Base-by-base conservation (phyloP, 2,329 filamentous ascomycete species). In the Claviceps arundinis region DNA sequence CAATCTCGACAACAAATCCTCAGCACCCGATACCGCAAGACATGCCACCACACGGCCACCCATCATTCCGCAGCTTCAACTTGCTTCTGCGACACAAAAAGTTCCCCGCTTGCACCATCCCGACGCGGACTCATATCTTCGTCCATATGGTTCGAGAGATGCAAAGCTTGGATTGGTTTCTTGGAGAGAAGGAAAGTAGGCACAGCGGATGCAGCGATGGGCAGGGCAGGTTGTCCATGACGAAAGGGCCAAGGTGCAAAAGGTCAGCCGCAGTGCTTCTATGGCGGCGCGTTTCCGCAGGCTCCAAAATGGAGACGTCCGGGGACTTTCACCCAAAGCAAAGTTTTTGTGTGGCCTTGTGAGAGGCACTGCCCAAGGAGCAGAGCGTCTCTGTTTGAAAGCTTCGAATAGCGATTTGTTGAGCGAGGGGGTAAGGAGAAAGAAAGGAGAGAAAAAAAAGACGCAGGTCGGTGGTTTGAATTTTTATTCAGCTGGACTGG, bases 291-390 rank as follows among this genome's bases (percentile, higher is more conserved):
- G 87, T 96, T 95, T 94, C 89, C 88, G 89, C 90, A 80, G 64
- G 63, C 64, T 65, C 64, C 58, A 53, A 59, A 66, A 65, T 17
- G 61, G 69, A 73, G 77, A 77, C 78, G 90, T 96, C 91, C 91
- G 91, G 91, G 91, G 91, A 97, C 91, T 97, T 97, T 97, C 91
- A 95, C 91, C 91, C 89, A 93, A 96, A 96, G 90, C 90, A 67
- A 46, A 17, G 0, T 4, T 34, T 46, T 34, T 60, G 30, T 17
- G 6, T 37, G 30, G 48, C 56, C 60, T 64, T 62, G 64, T 66
- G 65, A 71, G 59, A 69, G 59, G 62, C 61, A 56, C 43, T 41
- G 42, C 47, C 58, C 47, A 56, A 26, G 22, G 51, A 53, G 17
- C 50, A 55, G 54, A 55, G 55, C 51, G 65, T 80, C 76, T 86